Base-by-base conservation (phyloP, 1,284 basidiomycete genomes). In the Laetiporus sulphureus region DNA sequence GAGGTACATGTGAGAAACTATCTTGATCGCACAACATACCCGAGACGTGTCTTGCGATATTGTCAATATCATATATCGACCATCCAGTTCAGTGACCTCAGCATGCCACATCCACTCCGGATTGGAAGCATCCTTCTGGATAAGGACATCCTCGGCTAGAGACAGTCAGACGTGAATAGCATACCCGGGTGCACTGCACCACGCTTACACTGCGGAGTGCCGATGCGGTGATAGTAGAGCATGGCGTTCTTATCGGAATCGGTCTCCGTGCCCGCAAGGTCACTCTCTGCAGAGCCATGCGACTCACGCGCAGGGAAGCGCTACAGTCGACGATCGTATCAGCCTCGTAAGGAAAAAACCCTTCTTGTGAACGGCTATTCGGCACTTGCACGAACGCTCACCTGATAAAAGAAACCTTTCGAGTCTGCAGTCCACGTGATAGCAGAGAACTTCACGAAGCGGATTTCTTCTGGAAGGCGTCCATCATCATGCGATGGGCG, bases 391-490 rank as follows among this genome's bases (percentile, higher is more conserved):
- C n/a, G n/a, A n/a, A n/a, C n/a, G n/a, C 56, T 33, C 49, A 83
- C 83, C 67, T 88, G 84, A 59, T 91, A 91, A 64, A 89, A 87
- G 61, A 91, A 89, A 1, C 87, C 86, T 49, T 78, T 79, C 42
- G 77, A 81, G 59, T 90, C 85, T 42, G 78, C 74, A 6, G 79
- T 78, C 88, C 88, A 91, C 23, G 67, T 66, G 38, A 89, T 71
- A 8, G 63, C 61, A 0, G 80, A 82, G 62, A 88, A 90, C 58
- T 91, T 91, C 51, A 86, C 83, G 56, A 76, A 83, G 41, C 77
- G 71, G 45, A 91, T 64, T 49, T 80, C 79, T 36, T 91, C 87
- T 5, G 64, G 46, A 36, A 88, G 69, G 33, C 79, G 69, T 21
- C 65, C 65, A 15, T 73, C 68, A 51, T 81, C 71, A 46, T 67